Conservation (phyloP, 805 yeast genomes). For the Zygoascus flipseniorum region DNA sequence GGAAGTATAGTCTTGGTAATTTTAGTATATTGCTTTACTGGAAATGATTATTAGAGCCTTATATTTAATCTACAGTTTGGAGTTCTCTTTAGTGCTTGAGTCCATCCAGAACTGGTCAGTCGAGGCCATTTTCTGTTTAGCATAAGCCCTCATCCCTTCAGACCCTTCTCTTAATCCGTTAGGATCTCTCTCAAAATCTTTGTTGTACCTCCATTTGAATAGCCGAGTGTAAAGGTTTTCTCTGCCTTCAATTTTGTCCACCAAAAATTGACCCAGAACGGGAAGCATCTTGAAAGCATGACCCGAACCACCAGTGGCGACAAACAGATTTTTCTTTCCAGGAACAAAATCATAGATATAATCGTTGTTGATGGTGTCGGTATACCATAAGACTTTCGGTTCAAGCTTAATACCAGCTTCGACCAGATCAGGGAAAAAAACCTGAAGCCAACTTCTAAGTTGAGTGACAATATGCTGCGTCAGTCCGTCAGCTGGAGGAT, state of each 20-base stretch:
- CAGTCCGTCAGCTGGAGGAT: not conserved
- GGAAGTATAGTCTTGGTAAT: too few relatives aligned
- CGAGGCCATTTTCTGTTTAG: not conserved
- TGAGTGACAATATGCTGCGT: conserved; percentile 2
- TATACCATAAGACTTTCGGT: conserved; percentile 3
- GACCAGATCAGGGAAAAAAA: conserved; percentile 6
- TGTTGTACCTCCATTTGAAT: conserved; percentile 2
- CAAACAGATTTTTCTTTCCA: conserved; percentile 19
- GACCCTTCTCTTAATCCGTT: conserved; percentile 1
- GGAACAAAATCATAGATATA: conserved; percentile 7
- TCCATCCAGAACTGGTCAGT: not conserved
- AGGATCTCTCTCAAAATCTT: conserved; percentile 3
- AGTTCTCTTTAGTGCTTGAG: not conserved
- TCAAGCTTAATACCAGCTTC: conserved; percentile 1
- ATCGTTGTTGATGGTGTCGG: conserved; percentile 6
- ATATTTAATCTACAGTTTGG: not conserved
- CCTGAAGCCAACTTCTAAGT: not conserved
- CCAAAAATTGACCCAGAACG: conserved; percentile 27
- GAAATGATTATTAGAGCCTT: too few relatives aligned
- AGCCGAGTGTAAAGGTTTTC: not conserved
- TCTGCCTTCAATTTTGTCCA: conserved; percentile 4
- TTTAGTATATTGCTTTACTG: too few relatives aligned
- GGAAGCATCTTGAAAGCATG: conserved; percentile 34
- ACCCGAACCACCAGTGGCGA: conserved; percentile 34
- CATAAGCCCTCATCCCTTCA: not conserved